Evolutionary conservation across 2,329 filamentous ascomycete species (phyloP).

Genomic region (Ascomycota sp.): DNA sequence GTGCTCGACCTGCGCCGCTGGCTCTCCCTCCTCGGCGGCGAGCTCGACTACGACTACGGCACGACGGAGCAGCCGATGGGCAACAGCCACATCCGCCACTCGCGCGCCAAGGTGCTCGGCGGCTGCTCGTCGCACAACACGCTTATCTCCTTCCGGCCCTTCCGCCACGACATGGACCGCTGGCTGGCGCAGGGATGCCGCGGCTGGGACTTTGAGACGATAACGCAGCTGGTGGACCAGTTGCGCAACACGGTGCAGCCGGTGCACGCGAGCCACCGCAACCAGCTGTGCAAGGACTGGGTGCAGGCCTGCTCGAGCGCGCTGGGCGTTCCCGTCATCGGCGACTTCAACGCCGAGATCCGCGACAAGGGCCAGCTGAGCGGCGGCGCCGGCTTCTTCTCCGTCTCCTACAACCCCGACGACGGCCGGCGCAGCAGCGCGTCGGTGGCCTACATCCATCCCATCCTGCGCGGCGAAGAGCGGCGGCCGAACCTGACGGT

Average conservation of each 20-base stretch:
- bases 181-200: slow-evolving; percentile 68
- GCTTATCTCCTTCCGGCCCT: slow-evolving; percentile 78
- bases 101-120: slow-evolving; percentile 76
- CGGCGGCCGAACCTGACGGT: slow-evolving; percentile 67
- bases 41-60: slow-evolving; percentile 80
- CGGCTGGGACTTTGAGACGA: slow-evolving; percentile 72
- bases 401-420: slow-evolving; percentile 78
- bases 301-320: slow-evolving; percentile 60
- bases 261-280: slow-evolving; percentile 66
- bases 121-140: slow-evolving; percentile 92
- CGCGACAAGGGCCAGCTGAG: slow-evolving; percentile 49
- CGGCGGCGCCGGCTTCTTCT: slow-evolving; percentile 74
- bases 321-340: slow-evolving; percentile 59
- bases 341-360: slow-evolving; percentile 79
- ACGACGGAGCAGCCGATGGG: slow-evolving; percentile 81
- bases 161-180: slow-evolving; percentile 68
- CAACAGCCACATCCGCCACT: slow-evolving; percentile 83
- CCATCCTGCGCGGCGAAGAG: slow-evolving; percentile 68
- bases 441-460: slow-evolving; percentile 82
- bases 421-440: slow-evolving; percentile 68
- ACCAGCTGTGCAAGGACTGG: slow-evolving; percentile 86
- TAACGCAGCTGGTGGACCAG: slow-evolving; percentile 65
- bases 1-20: slow-evolving; percentile 76
- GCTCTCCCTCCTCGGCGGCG: slow-evolving; percentile 64
- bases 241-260: slow-evolving; percentile 81